Evolutionary conservation across 2,329 filamentous ascomycete species (phyloP), one percentile per base, ranked within the genome.

Genomic region (Exophiala sp.): DNA sequence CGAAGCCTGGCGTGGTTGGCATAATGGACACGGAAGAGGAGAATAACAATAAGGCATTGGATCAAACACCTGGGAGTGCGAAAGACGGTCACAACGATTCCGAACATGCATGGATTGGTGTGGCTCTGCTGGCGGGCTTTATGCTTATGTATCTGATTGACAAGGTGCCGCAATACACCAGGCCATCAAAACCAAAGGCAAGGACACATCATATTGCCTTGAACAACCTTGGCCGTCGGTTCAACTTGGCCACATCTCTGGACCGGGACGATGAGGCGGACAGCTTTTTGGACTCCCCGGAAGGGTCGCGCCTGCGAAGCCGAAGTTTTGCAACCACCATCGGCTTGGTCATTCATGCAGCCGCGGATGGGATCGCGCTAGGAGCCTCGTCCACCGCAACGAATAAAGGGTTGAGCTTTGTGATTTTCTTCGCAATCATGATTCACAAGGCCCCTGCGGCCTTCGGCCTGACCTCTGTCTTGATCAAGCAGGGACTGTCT

Each of bases 81-180:
- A 58, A 67, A 2, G 64, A 72, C 23, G 63, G 71, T 14, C 65
- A 71, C 44, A 73, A 76, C n/a, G 66, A 65, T 57, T 73, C 68
- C 18, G 80, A 81, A 1, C 81, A 73, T 79, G 89, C 66, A 75
- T 93, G 87, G 69, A 86, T 98, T 51, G 93, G 93, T 3, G 76
- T 97, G 46, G 88, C 90, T 1, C 74, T 98, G 44, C 81, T 95
- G 48, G 73, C 87, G 13, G 93, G 93, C 10, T 98, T 97, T 68
- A 82, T 95, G 50, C 78, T 96, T 58, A 98, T 98, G 93, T 97
- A 95, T 65, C 78, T 98, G 18, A 85, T 98, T 63, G 91, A 98
- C 68, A 83, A 87, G 44, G 70, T 95, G 7, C 88, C 89, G 6
- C 81, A 82, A 34, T 85, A 89, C 64, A 81, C 83, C 4, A 78